Evolutionary conservation across 768 basidiomycete genomes (phyloP).

Genomic region (Agaricus sinodeliciosus): DNA sequence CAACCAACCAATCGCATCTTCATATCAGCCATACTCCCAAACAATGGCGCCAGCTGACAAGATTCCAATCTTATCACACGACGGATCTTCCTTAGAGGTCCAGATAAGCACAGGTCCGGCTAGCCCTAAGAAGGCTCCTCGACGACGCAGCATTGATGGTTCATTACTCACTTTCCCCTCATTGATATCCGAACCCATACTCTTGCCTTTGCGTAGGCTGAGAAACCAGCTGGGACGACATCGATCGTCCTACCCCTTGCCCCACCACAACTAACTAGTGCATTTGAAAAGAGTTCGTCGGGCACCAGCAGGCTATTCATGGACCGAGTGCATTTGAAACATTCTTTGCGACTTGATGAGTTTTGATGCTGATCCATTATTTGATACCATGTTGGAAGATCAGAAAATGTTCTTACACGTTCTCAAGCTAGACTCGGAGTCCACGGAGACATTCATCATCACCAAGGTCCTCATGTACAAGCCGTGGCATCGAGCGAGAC

Average conservation of each 20-base stretch:
- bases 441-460: constrained; percentile 2
- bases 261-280: neutral
- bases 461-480: neutral
- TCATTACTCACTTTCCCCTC: constrained; percentile 3
- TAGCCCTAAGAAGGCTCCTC: neutral
- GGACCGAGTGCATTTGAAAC: neutral
- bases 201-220: constrained; percentile 1
- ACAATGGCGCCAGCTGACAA: too few relatives aligned
- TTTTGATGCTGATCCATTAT: neutral
- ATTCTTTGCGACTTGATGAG: neutral
- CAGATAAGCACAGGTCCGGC: neutral
- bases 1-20: too few relatives aligned
- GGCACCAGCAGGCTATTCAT: neutral
- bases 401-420: constrained; percentile 12
- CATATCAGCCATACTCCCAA: too few relatives aligned
- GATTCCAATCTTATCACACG: too few relatives aligned
- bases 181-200: neutral
- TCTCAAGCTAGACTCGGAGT: constrained; percentile 4
- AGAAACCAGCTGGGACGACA: constrained; percentile 4
- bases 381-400: constrained; percentile 10
- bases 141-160: constrained; percentile 2
- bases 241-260: neutral
- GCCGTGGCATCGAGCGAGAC: neutral
- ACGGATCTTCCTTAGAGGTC: neutral
- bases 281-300: constrained; percentile 5